A percentile compares a stretch with the other conserved stretches of the same genome.
Evolutionary conservation across 2,329 filamentous ascomycete genomes (phyloP).

Genomic region (Berkeleyomyces rouxiae): DNA sequence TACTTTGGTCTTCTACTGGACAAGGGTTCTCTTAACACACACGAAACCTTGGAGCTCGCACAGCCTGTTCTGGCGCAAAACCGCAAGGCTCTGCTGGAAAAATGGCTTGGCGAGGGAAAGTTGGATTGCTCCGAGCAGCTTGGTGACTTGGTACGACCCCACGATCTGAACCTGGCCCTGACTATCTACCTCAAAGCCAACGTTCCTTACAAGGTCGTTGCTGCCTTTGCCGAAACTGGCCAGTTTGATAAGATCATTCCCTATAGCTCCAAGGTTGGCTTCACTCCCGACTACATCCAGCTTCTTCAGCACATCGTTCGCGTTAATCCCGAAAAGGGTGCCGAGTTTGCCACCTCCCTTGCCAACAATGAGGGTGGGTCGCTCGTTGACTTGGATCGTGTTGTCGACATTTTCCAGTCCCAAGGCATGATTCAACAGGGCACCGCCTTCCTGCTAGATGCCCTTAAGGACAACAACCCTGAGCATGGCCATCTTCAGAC

Average conservation of each 20-base stretch:
- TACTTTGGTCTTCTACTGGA: slow-evolving; percentile 97
- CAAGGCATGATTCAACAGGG: slow-evolving; percentile 97
- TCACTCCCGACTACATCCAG: slow-evolving; percentile 88
- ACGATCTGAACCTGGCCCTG: slow-evolving; percentile 77
- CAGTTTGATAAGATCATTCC: slow-evolving; percentile 95
- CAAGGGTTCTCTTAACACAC: slow-evolving; percentile 80
- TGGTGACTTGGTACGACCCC: slow-evolving; percentile 79
- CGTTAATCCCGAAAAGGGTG: slow-evolving; percentile 80
- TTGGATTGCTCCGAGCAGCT: slow-evolving; percentile 91
- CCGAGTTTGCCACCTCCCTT: slow-evolving; percentile 84
- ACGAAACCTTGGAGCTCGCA: slow-evolving; percentile 87
- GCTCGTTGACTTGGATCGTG: slow-evolving; percentile 80
- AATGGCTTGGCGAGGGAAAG: slow-evolving; percentile 95
- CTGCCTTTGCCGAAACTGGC: slow-evolving; percentile 84
- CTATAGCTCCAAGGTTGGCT: slow-evolving; percentile 70
- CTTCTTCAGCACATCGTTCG: slow-evolving; percentile 85
- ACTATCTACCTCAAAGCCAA: slow-evolving; percentile 83
- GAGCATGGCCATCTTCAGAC: slow-evolving; percentile 92
- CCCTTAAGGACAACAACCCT: slow-evolving; percentile 82
- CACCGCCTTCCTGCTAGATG: slow-evolving; percentile 93
- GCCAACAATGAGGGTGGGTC: slow-evolving; percentile 79
- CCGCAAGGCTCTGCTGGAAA: slow-evolving; percentile 88
- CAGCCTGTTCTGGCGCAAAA: slow-evolving; percentile 85
- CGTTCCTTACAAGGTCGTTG: slow-evolving; percentile 82
- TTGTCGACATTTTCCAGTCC: slow-evolving; percentile 94